Evolutionary conservation across 257 asterid genomes (phyloP), one percentile per base, ranked within the genome.

Genomic region (Nemophila menziesii): DNA sequence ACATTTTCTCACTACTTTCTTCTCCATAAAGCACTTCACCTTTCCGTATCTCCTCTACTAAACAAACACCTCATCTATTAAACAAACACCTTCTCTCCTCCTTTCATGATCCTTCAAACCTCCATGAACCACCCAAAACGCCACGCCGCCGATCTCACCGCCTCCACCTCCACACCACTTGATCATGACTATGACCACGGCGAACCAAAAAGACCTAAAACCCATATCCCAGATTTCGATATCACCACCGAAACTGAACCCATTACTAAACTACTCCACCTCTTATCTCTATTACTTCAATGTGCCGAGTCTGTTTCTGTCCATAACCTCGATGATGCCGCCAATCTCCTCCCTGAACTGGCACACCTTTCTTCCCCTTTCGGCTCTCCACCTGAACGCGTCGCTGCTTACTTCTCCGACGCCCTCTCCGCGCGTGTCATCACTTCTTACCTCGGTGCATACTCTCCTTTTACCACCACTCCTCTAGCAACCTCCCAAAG

Each of bases 331-430:
- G 69, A 73, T 48, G 92, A 73, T 43, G 97, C 92, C 27, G 52
- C 69, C 4, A 71, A 55, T 41, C 68, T 87, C 13, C 67, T 86
- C 6, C 95, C 97, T 0, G 94, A 86, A 45, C 75, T 79, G n/a
- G 71, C 80, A 0, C 84, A 86, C 70, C 92, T 86, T 11, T 77
- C 94, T 0, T 72, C 95, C 21, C 97, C 97, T 16, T 87, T 67
- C 69, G 97, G 97, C 23, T 79, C 95, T 19, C 78, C 97, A 20
- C 92, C 92, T 17, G 92, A 86, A 47, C 78, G 95, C 54, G 95
- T 86, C 33, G 97, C 87, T 11, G 97, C 95, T 15, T 87, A 83
- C 77, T 87, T 87, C 56, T 76, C 86, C 5, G 92, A 87, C 71
- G 95, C 92, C 6, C 84, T 87, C 10, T 78, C 87, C 0, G 57